Base-by-base conservation (phyloP, 2,329 filamentous ascomycete species). In the Elsinoe arachidis region DNA sequence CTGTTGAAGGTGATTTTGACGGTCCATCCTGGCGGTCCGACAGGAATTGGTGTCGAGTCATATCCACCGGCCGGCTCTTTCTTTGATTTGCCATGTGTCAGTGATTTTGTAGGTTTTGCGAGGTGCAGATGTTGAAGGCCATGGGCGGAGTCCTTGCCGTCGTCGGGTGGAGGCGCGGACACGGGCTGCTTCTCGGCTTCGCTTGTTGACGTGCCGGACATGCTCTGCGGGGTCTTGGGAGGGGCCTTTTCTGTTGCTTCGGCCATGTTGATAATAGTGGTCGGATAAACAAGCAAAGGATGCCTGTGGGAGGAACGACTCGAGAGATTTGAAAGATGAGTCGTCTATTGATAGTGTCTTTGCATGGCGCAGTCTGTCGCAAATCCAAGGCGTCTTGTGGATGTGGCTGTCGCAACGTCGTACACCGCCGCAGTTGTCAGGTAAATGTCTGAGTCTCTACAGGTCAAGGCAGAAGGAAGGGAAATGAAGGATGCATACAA, bases 1-100 rank as follows among this genome's bases (percentile, higher is more conserved):
- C 82, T 80, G 70, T 92, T 86, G 68, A 97, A 89, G 53, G 84
- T 90, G 73, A 97, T 86, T 68, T 85, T 87, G 62, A 96, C 69
- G 0, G 89, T 96, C 73, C 87, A 96, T 23, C 91, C 90, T 6
- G 85, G 83, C 7, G 86, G 84, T 3, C 83, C 84, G 65, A 80
- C 73, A 0, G 89, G 88, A 7, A 96, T 76, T 1, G 90, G 88
- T 0, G 89, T 95, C 35, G 76, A 70, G 70, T 95, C 90, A 69
- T 83, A 93, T 34, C 90, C 90, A 30, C 90, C 90, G 0, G 85
- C 80, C 0, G 88, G 88, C 33, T 78, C 55, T 15, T 66, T 63
- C 44, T 70, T 70, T 55, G 46, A 5, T 57, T 56, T 55, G n/a
- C 17, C 17, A 15, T 10, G 5, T 21, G n/a, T 38, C 5, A 53